A percentile compares a stretch with the other conserved stretches of the same genome.
Evolutionary conservation across 306 rosid species (phyloP).

Genomic region (Senna siamea): DNA sequence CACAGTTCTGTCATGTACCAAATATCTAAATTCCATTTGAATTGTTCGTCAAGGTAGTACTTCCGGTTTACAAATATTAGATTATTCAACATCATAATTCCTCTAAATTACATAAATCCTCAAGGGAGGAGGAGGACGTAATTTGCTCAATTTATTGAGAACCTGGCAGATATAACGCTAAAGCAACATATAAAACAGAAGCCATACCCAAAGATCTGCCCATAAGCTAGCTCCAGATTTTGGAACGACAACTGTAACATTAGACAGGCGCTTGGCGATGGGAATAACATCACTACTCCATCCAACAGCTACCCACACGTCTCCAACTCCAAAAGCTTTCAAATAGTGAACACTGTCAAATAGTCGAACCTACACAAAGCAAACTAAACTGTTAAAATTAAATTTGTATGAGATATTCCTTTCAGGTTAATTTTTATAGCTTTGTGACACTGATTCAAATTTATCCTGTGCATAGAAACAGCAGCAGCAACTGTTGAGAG

Average conservation of each 20-base stretch:
- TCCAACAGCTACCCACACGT: slow-evolving; percentile 96
- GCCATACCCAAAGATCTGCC: slow-evolving; percentile 90
- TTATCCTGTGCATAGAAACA: neutral
- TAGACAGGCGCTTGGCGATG: slow-evolving; percentile 79
- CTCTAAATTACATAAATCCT: neutral
- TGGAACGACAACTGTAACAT: slow-evolving; percentile 84
- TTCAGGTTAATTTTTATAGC: too few relatives aligned
- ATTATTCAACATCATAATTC: slow-evolving; percentile 11
- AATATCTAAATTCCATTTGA: neutral
- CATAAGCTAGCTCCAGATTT: slow-evolving; percentile 89
- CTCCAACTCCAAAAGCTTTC: slow-evolving; percentile 91
- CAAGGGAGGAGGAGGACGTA: neutral
- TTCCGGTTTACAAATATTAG: slow-evolving; percentile 12
- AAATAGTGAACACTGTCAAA: slow-evolving; percentile 78
- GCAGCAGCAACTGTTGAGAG: slow-evolving; percentile 1
- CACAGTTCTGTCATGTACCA: too few relatives aligned
- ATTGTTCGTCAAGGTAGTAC: neutral
- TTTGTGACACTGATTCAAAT: too few relatives aligned
- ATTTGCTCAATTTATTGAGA: slow-evolving; percentile 6
- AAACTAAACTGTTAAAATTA: slow-evolving; percentile 19
- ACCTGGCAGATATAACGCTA: slow-evolving; percentile 6
- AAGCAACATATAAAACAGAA: slow-evolving; percentile 13
- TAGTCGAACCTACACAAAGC: slow-evolving; percentile 68
- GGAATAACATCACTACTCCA: slow-evolving; percentile 96
- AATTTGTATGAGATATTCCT: neutral